phyloP scores from a whole-genome alignment of 2,329 filamentous ascomycete genomes.

The Pestalotiopsis sp. region DNA sequence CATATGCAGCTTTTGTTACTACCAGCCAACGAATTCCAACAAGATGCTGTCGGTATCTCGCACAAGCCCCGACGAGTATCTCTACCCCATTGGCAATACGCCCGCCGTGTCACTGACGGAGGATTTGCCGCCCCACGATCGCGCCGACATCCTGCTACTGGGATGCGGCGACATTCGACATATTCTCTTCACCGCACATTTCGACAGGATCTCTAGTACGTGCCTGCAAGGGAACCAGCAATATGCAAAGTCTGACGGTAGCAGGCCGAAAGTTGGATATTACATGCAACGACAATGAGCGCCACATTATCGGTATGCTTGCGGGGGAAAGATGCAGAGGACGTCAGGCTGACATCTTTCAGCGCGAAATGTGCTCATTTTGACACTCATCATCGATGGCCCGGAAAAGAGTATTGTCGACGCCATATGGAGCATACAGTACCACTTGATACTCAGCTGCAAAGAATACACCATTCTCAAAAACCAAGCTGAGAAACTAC shows the following conservation, averaged over 20 bases:
- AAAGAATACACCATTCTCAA: background rate
- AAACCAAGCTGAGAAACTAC: background rate
- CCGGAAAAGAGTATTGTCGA: background rate
- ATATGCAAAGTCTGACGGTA: background rate
- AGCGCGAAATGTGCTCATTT: background rate
- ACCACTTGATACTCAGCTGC: background rate
- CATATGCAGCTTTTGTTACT: too few relatives aligned
- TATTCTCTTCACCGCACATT: constrained; percentile 1
- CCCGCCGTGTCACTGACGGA: background rate
- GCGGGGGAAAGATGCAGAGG: too few relatives aligned
- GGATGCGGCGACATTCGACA: constrained; percentile 3
- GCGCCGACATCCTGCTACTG: background rate
- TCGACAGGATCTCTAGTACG: background rate
- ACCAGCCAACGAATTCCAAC: too few relatives aligned
- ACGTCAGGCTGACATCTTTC: background rate
- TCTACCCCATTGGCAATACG: constrained; percentile 8
- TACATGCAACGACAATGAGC: constrained; percentile 2
- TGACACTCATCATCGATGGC: background rate
- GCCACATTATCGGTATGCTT: background rate
- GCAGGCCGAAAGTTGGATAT: constrained; percentile 4
- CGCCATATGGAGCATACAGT: constrained; percentile 1
- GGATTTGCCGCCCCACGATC: background rate
- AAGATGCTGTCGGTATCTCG: background rate
- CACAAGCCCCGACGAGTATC: background rate
- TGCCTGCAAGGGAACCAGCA: background rate